phyloP scores from a whole-genome alignment of 2,329 filamentous ascomycete genomes.

The Fusarium udum region DNA sequence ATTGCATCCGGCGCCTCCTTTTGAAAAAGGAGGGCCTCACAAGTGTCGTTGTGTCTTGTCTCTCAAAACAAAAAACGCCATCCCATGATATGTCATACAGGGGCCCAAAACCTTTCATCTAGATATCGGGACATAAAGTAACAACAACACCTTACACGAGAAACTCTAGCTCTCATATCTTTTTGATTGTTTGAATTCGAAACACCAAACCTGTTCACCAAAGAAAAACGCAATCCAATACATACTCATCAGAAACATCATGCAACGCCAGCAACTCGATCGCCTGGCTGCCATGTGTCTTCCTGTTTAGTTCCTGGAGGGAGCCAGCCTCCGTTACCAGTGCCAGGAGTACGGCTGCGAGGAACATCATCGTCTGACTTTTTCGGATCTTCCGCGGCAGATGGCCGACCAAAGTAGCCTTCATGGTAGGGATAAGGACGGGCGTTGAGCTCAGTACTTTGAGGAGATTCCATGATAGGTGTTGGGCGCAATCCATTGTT shows the following conservation, averaged over 20 bases:
- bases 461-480: slow-evolving; percentile 36
- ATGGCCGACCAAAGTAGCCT: slow-evolving; percentile 53
- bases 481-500: slow-evolving; percentile 48
- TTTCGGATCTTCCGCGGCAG: slow-evolving; percentile 60
- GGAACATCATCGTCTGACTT: slow-evolving; percentile 62
- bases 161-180: slow-evolving; percentile 14
- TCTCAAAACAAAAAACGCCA: slow-evolving; percentile 28
- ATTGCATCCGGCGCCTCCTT: slow-evolving; percentile 16
- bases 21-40: neutral
- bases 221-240: neutral
- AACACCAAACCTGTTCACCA: neutral
- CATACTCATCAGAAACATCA: neutral
- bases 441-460: slow-evolving; percentile 42
- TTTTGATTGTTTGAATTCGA: slow-evolving; percentile 10
- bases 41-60: slow-evolving; percentile 4
- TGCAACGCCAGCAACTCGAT: slow-evolving; percentile 44
- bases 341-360: slow-evolving; percentile 53
- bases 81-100: slow-evolving; percentile 34
- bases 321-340: slow-evolving; percentile 66
- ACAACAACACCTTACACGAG: neutral
- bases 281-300: slow-evolving; percentile 74
- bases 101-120: slow-evolving; percentile 19
- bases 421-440: slow-evolving; percentile 56
- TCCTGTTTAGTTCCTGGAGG: slow-evolving; percentile 85
- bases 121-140: slow-evolving; percentile 18